These are phyloP conservation scores for Venturia aucupariae DNA, from an alignment of 2,329 filamentous ascomycete species.

Conservation along the genomic window DNA sequence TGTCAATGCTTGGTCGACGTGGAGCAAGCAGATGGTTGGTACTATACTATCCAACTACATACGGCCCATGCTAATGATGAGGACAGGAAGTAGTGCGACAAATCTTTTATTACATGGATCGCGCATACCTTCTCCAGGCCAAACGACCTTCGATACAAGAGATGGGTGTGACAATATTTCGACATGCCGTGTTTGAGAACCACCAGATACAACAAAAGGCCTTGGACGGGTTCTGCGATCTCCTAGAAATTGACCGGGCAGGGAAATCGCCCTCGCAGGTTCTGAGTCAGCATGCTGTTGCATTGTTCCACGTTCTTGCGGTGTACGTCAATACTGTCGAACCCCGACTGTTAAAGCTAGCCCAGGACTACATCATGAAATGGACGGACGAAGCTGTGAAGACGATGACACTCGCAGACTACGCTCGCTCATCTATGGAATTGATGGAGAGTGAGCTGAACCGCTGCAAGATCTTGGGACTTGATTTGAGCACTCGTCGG, in stretches of 20 bases:
- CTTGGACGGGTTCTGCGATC: constrained; percentile 62
- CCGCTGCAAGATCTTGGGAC: constrained; percentile 69
- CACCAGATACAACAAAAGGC: constrained; percentile 43
- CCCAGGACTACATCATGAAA: constrained; percentile 56
- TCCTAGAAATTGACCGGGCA: constrained; percentile 64
- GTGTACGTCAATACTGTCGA: constrained; percentile 78
- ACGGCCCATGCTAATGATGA: constrained; percentile 12
- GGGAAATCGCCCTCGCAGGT: constrained; percentile 39
- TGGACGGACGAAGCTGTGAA: constrained; percentile 61
- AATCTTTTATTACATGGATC: constrained; percentile 89
- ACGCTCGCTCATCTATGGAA: constrained; percentile 55
- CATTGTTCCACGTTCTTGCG: constrained; percentile 76
- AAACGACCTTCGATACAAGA: constrained; percentile 67
- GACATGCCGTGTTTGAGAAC: constrained; percentile 49
- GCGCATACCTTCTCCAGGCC: constrained; percentile 72
- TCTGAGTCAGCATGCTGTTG: constrained; percentile 46
- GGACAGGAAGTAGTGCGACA: constrained; percentile 65
- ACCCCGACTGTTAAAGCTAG: constrained; percentile 58
- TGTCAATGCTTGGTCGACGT: constrained; percentile 60
- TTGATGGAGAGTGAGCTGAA: constrained; percentile 64
- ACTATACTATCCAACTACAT: neutral
- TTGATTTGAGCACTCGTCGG: constrained; percentile 70
- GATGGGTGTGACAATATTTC: constrained; percentile 68
- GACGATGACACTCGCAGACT: constrained; percentile 50
- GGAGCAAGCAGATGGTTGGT: constrained; percentile 67